Conservation (phyloP, 129 eudicot species). For the carrot (Daucus carota) region DNA sequence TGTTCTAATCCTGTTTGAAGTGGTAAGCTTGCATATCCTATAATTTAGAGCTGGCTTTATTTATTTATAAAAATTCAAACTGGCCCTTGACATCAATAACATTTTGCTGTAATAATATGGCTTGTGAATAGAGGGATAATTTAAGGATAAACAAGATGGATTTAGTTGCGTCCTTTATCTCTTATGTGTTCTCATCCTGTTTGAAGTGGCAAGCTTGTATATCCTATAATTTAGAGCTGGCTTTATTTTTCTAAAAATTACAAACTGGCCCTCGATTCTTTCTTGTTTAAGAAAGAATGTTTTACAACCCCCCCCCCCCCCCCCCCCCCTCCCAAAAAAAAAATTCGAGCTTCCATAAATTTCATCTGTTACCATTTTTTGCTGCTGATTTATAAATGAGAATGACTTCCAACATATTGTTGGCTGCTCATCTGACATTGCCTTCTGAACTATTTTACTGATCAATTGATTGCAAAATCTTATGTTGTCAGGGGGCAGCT, state of each 20-base stretch:
- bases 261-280: neutral
- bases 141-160: neutral
- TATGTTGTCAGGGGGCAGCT: slow-evolving; percentile 75
- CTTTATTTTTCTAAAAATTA: neutral
- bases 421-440: neutral
- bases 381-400: neutral
- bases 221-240: neutral
- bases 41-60: neutral
- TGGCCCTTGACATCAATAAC: neutral
- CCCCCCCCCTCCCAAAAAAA: no score
- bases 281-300: neutral
- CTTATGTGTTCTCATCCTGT: neutral
- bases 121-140: neutral
- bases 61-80: neutral
- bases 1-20: neutral
- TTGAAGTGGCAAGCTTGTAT: neutral
- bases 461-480: neutral
- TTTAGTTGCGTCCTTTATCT: neutral
- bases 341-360: neutral
- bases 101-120: neutral
- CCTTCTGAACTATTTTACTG: neutral
- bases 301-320: neutral
- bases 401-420: neutral
- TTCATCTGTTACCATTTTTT: neutral
- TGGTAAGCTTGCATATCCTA: neutral